phyloP scores from a whole-genome alignment of 148 eudicot species.

The Nepenthes gracilis region DNA sequence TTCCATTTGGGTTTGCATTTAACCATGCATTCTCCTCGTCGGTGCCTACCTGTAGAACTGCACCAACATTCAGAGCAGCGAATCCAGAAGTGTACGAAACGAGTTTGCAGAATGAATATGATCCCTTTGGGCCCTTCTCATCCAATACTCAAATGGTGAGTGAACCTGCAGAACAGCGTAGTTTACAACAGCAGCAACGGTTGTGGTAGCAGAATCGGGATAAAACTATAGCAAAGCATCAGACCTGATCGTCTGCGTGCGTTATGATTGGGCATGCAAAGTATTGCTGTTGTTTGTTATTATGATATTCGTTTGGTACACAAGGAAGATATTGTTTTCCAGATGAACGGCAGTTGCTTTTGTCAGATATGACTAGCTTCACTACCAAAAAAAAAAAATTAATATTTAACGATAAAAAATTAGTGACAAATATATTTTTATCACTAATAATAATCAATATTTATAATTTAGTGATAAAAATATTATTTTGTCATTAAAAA shows the following conservation, averaged over 20 bases:
- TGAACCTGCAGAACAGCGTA: slow-evolving; percentile 7
- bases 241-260: background rate
- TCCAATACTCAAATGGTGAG: background rate
- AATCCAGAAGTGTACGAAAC: slow-evolving; percentile 9
- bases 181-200: slow-evolving; percentile 13
- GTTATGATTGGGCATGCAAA: no score
- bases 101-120: slow-evolving; percentile 15
- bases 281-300: no score
- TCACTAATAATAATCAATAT: no score
- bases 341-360: no score
- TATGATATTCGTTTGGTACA: no score
- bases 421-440: no score
- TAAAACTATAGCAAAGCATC: slow-evolving; percentile 19
- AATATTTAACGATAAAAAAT: no score
- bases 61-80: slow-evolving; percentile 45
- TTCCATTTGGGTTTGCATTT: slow-evolving; percentile 5
- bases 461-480: no score
- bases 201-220: slow-evolving; percentile 28
- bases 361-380: no score
- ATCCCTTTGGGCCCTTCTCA: slow-evolving; percentile 25
- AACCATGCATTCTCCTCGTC: slow-evolving; percentile 11
- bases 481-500: no score
- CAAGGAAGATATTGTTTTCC: no score
- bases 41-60: slow-evolving; percentile 29
- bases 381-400: no score